A percentile compares a stretch with the other conserved stretches of the same genome.
Conservation (phyloP, 2,329 filamentous ascomycete genomes). For the Pseudophaeomoniella oleicola region DNA sequence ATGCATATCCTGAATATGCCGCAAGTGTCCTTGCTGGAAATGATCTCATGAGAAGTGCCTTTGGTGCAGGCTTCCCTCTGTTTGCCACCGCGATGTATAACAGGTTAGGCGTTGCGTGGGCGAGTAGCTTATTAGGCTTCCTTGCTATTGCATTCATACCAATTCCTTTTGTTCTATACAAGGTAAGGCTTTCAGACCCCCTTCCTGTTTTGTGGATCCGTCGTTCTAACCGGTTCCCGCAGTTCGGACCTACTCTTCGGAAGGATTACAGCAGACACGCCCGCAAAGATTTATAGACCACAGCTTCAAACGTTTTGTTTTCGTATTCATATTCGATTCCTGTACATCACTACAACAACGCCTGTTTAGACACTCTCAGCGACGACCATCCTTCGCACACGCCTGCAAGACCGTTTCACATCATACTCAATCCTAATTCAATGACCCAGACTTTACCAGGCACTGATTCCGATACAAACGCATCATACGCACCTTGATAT, state of each 20-base stretch:
- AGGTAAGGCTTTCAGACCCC: conserved; percentile 1
- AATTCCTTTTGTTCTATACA: conserved; percentile 7
- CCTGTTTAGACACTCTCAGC: too few species aligned
- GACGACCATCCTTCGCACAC: too few species aligned
- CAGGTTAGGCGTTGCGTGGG: conserved; percentile 22
- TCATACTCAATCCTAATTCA: too few species aligned
- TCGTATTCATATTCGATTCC: too few species aligned
- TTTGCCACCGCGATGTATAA: conserved; percentile 21
- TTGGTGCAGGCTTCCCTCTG: conserved; percentile 23
- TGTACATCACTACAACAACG: too few species aligned
- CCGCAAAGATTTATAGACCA: conserved; percentile 1
- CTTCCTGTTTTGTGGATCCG: not conserved
- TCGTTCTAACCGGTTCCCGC: not conserved
- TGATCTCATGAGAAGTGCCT: conserved; percentile 22
- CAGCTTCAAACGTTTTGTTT: too few species aligned
- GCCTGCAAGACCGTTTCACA: too few species aligned
- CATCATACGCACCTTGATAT: too few species aligned
- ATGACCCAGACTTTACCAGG: too few species aligned
- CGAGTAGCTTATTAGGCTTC: conserved; percentile 19
- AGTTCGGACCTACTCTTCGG: conserved; percentile 1
- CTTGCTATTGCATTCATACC: conserved; percentile 21
- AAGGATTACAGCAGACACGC: conserved; percentile 1
- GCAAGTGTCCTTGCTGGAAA: conserved; percentile 27
- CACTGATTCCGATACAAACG: too few species aligned
- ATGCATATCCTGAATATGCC: conserved; percentile 17